Evolutionary conservation across 2,329 filamentous ascomycete genomes (phyloP), one percentile per base, ranked within the genome.

Genomic region (Paramyrothecium roridum): DNA sequence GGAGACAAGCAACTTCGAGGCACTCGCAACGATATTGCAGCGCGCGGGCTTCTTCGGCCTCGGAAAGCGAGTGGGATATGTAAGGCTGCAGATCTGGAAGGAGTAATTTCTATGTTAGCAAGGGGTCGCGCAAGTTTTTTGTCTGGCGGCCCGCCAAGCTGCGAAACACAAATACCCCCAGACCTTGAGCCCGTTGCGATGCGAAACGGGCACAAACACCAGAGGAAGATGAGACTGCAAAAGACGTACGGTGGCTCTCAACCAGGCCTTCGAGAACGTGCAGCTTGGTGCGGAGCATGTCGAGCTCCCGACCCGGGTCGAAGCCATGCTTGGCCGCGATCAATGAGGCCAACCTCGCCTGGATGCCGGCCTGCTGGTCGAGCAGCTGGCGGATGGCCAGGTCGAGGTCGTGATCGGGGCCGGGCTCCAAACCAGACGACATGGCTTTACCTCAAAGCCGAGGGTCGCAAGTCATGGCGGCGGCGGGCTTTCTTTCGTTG

Each of bases 21-120:
- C 80, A 82, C 68, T 85, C 82, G 68, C 81, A 84, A 60, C 78
- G 78, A 62, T 84, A 82, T 65, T 85, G 82, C 53, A 84, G 69
- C 40, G 76, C 73, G 54, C 82, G 75, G 23, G 82, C 82, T 66
- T 85, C 82, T 67, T 85, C 82, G 22, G 77, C 73, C 59, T 83
- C 79, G 53, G 80, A 84, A 54, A 83, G 67, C 58, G 26, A 75
- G 70, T 22, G 77, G 76, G 50, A 79, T 65, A 57, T 59, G 64
- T 50, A 30, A 67, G 65, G 22, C 61, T 45, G 54, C 26, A 66
- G 62, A 58, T 66, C 67, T 70, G 59, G 43, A 50, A 21, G 20
- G 7, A 34, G 40, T 40, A n/a, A 30, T 30, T 30, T 30, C 48
- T 53, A 53, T 21, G 47, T 53, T 20, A 57, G 48, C 48, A 33